Conservation (phyloP, 2,329 filamentous ascomycete genomes). For the Sarocladium strictum region DNA sequence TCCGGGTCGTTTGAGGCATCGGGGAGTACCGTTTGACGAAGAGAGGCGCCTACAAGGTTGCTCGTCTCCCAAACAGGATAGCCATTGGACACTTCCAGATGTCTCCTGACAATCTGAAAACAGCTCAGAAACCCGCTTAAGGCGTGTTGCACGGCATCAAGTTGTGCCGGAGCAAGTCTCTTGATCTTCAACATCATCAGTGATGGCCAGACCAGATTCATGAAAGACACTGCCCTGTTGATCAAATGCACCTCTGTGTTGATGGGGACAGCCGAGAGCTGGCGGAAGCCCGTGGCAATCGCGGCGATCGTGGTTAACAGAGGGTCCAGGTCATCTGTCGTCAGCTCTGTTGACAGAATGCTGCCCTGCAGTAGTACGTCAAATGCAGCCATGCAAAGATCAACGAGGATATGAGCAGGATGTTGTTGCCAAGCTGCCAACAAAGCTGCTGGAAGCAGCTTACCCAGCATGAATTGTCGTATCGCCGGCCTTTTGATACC, state of each 20-base stretch:
- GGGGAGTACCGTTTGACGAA: background rate
- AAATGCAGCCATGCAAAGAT: background rate
- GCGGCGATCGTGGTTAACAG: background rate
- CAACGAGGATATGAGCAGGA: background rate
- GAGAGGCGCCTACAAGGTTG: background rate
- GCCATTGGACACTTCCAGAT: slow-evolving; percentile 11
- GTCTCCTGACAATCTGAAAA: background rate
- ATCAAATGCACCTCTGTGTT: slow-evolving; percentile 20
- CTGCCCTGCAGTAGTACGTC: background rate
- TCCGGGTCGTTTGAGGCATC: slow-evolving; percentile 19
- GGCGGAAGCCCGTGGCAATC: background rate
- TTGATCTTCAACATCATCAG: background rate
- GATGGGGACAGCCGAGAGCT: background rate
- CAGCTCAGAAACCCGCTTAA: background rate
- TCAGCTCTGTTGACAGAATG: background rate
- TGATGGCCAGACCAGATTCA: slow-evolving; percentile 26
- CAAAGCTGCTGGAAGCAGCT: slow-evolving; percentile 50
- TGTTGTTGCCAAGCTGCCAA: slow-evolving; percentile 19
- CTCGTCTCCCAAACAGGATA: slow-evolving; percentile 14
- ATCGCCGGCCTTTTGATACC: slow-evolving; percentile 43
- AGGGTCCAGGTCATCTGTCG: background rate
- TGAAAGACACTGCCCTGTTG: slow-evolving; percentile 20
- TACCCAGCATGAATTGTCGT: slow-evolving; percentile 40
- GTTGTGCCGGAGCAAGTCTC: background rate
- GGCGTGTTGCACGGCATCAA: slow-evolving; percentile 13